Evolutionary conservation across 371 early-diverging fungal species (phyloP).

Genomic region (Mortierella sp.): DNA sequence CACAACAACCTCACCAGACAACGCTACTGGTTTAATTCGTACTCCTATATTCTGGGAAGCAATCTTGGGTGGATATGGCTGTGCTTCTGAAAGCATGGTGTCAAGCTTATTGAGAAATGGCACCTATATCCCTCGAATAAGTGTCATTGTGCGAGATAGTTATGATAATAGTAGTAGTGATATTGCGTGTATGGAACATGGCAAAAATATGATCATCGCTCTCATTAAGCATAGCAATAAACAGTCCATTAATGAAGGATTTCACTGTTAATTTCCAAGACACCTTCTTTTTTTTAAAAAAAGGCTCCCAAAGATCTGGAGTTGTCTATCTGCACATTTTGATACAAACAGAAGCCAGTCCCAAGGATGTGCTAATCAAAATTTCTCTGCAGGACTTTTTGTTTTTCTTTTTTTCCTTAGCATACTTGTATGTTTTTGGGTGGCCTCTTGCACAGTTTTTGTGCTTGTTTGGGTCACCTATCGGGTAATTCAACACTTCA

Average conservation of each 20-base stretch:
- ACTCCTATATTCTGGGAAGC: too few relatives aligned
- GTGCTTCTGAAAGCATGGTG: too few relatives aligned
- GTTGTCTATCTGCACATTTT: not conserved
- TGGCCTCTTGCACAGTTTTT: constrained; percentile 51
- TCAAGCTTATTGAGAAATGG: too few relatives aligned
- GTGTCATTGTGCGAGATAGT: too few relatives aligned
- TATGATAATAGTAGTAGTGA: too few relatives aligned
- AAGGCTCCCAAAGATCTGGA: not conserved
- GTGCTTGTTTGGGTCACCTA: constrained; percentile 41
- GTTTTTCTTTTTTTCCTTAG: constrained; percentile 9
- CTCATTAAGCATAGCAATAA: not conserved
- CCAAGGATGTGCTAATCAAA: not conserved
- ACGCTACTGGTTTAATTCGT: too few relatives aligned
- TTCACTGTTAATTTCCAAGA: not conserved
- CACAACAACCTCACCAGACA: too few relatives aligned
- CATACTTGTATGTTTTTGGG: constrained; percentile 23
- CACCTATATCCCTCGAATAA: too few relatives aligned
- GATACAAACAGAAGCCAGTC: constrained; percentile 6
- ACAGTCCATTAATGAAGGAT: not conserved
- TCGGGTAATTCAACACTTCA: constrained; percentile 54
- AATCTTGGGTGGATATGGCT: too few relatives aligned
- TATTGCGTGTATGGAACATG: too few relatives aligned
- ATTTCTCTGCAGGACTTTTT: constrained; percentile 11
- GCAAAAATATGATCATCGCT: too few relatives aligned
- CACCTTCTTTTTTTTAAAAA: constrained; percentile 3